Conservation (phyloP, 164 flowering plant species). For the Annona cherimola region DNA sequence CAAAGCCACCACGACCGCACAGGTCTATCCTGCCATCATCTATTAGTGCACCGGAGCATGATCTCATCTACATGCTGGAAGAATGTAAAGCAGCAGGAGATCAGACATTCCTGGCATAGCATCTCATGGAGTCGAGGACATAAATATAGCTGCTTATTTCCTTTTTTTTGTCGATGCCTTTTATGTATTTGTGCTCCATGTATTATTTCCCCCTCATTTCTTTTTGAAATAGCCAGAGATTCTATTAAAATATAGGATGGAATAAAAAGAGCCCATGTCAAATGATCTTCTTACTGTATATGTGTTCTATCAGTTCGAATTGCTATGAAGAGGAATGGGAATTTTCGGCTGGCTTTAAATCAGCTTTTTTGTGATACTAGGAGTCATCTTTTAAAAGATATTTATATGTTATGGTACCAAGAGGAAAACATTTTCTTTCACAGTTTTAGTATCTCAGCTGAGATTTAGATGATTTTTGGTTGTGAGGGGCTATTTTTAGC, state of each 20-base stretch:
- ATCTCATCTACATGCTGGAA: slow-evolving; percentile 62
- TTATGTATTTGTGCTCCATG: not conserved
- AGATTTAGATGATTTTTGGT: too few species aligned
- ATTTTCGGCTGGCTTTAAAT: too few species aligned
- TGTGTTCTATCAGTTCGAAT: not conserved
- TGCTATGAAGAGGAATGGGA: too few species aligned
- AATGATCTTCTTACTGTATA: not conserved
- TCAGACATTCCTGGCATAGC: not conserved
- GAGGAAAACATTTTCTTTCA: too few species aligned
- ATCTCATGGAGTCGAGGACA: not conserved
- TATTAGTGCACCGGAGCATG: slow-evolving; percentile 90
- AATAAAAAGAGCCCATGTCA: not conserved
- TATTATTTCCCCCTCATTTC: not conserved
- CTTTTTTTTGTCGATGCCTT: too few species aligned
- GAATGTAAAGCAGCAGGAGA: slow-evolving; percentile 58
- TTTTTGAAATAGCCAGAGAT: not conserved
- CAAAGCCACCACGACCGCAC: slow-evolving; percentile 29
- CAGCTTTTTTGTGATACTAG: too few species aligned
- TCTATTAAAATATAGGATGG: not conserved
- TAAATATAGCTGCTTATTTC: not conserved
- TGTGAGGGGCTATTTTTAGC: too few species aligned
- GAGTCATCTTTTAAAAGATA: too few species aligned
- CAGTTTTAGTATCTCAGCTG: too few species aligned
- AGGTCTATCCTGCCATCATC: slow-evolving; percentile 62
- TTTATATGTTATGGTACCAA: too few species aligned